phyloP scores from a whole-genome alignment of 768 basidiomycete species.

The Termitomyces sp. region DNA sequence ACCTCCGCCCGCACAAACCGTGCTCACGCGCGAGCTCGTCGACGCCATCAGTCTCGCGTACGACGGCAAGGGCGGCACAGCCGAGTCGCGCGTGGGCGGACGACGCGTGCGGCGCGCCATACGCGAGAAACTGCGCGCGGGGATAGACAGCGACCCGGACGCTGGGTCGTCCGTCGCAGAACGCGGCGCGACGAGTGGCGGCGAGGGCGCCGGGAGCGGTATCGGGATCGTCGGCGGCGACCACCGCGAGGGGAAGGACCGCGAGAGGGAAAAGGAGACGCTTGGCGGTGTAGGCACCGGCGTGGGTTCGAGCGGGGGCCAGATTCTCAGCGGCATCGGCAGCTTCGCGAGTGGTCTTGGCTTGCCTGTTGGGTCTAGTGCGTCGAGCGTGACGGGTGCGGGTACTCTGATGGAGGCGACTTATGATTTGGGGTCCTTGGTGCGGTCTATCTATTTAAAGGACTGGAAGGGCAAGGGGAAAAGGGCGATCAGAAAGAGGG shows the following conservation, averaged over 20 bases:
- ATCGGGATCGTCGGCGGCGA: constrained; percentile 9
- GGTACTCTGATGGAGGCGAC: constrained; percentile 40
- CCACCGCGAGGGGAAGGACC: background rate
- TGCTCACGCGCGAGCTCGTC: constrained; percentile 40
- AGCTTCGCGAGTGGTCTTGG: constrained; percentile 33
- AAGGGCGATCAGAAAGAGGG: constrained; percentile 17
- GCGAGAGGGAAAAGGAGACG: constrained; percentile 3
- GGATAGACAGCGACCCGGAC: constrained; percentile 22
- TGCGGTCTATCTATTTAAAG: constrained; percentile 33
- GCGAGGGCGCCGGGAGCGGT: constrained; percentile 14
- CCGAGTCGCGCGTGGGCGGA: constrained; percentile 52
- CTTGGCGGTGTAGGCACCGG: constrained; percentile 10
- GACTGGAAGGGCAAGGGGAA: constrained; percentile 21
- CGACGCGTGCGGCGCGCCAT: constrained; percentile 39
- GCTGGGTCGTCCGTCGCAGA: background rate
- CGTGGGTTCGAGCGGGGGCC: constrained; percentile 23
- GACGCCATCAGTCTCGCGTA: constrained; percentile 42
- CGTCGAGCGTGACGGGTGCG: constrained; percentile 20
- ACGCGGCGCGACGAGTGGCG: constrained; percentile 16
- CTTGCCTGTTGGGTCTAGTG: constrained; percentile 28
- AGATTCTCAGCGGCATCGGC: constrained; percentile 37
- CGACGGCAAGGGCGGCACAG: constrained; percentile 36
- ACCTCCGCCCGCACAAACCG: constrained; percentile 9
- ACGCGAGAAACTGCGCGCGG: constrained; percentile 42
- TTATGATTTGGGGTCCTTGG: constrained; percentile 47